Evolutionary conservation across 2,329 filamentous ascomycete species (phyloP).

Genomic region (Botrytis deweyae): DNA sequence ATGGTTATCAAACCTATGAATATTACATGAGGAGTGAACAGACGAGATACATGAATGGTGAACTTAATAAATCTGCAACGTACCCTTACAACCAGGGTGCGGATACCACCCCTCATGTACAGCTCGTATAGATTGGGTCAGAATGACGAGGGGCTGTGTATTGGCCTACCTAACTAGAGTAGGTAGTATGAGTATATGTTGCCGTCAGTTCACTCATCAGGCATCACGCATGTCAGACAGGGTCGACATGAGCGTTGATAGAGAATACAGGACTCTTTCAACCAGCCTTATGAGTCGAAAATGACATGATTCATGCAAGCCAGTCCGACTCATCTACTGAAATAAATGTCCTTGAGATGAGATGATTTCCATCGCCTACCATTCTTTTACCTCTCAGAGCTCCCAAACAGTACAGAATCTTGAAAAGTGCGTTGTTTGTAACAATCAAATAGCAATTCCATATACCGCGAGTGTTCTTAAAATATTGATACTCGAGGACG

Average conservation of each 20-base stretch:
- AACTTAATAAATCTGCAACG: background rate
- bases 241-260: background rate
- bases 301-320: background rate
- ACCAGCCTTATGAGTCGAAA: background rate
- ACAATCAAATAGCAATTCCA: background rate
- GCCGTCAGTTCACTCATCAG: background rate
- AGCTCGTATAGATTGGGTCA: background rate
- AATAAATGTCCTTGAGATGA: background rate
- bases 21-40: background rate
- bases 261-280: background rate
- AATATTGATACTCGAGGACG: background rate
- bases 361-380: background rate
- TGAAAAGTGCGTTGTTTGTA: background rate
- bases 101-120: background rate
- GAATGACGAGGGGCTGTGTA: background rate
- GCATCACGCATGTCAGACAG: background rate
- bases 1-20: background rate
- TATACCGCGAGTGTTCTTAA: background rate
- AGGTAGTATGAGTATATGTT: background rate
- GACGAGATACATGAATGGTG: constrained; percentile 3
- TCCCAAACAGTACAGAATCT: no score
- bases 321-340: background rate
- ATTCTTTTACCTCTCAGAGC: background rate
- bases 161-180: background rate
- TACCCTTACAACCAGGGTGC: background rate